Conservation (phyloP, 352 stramenopile genomes). For the Globisporangium nagaii region DNA sequence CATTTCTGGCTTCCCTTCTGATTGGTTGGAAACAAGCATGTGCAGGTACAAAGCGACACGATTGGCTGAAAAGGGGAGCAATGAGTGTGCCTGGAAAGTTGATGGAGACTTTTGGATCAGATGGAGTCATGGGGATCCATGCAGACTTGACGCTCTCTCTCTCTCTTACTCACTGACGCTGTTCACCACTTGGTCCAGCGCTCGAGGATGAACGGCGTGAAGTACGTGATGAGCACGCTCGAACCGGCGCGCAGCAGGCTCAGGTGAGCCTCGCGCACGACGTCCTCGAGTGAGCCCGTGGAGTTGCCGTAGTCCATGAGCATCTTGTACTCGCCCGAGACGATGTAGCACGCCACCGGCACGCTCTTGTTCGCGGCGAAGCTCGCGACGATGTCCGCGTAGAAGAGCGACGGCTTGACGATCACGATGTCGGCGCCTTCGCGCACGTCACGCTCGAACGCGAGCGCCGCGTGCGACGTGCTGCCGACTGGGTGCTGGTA, state of each 20-base stretch:
- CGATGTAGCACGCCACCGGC: conserved; percentile 98
- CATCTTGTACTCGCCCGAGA: conserved; percentile 99
- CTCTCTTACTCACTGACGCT: not conserved
- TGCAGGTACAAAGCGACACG: no score
- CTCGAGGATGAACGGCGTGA: conserved; percentile 87
- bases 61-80: no score
- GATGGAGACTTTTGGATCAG: no score
- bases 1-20: no score
- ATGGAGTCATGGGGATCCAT: no score
- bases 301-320: conserved; percentile 92
- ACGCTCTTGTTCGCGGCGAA: conserved; percentile 91
- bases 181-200: conserved; percentile 74
- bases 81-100: no score
- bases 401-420: conserved; percentile 98
- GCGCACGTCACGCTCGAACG: conserved; percentile 70
- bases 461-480: conserved; percentile 73
- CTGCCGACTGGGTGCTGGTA: conserved; percentile 94
- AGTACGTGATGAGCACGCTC: conserved; percentile 99
- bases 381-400: conserved; percentile 95
- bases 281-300: conserved; percentile 73
- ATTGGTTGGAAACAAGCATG: no score
- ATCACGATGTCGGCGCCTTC: conserved; percentile 98
- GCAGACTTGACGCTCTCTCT: not conserved
- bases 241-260: conserved; percentile 88
- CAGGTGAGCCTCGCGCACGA: conserved; percentile 82